Evolutionary conservation across 345 rosid species (phyloP).

Genomic region (Eucalyptus cloeziana): DNA sequence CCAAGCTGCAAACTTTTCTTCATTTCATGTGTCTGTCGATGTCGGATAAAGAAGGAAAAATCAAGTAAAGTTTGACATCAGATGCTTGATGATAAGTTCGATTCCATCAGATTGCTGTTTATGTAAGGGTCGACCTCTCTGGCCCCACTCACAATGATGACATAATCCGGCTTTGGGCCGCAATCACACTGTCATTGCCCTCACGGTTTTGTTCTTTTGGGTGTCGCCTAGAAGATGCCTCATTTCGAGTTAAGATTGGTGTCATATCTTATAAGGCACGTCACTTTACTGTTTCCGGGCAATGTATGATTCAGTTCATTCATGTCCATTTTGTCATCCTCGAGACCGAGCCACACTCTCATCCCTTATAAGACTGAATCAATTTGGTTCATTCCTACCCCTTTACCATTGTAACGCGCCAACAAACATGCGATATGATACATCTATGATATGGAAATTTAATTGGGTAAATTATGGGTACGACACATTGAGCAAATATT

Average conservation of each 20-base stretch:
- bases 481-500: neutral
- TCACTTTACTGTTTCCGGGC: fast-evolving
- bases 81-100: neutral
- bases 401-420: fast-evolving
- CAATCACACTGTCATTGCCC: fast-evolving
- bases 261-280: too few species aligned
- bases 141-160: too few species aligned
- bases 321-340: too few species aligned
- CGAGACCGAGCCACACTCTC: fast-evolving
- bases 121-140: neutral
- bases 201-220: too few species aligned
- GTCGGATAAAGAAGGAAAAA: neutral
- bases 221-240: too few species aligned
- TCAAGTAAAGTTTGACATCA: neutral
- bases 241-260: too few species aligned
- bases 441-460: fast-evolving
- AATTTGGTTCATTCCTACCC: fast-evolving
- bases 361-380: fast-evolving
- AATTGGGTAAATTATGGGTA: neutral
- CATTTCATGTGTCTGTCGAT: neutral
- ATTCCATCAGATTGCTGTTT: neutral
- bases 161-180: too few species aligned
- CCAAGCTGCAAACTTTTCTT: neutral
- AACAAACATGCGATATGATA: too few species aligned
- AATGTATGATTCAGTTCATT: too few species aligned